Conservation (phyloP, 163 green algal genomes). For the Scenedesmus sp. region DNA sequence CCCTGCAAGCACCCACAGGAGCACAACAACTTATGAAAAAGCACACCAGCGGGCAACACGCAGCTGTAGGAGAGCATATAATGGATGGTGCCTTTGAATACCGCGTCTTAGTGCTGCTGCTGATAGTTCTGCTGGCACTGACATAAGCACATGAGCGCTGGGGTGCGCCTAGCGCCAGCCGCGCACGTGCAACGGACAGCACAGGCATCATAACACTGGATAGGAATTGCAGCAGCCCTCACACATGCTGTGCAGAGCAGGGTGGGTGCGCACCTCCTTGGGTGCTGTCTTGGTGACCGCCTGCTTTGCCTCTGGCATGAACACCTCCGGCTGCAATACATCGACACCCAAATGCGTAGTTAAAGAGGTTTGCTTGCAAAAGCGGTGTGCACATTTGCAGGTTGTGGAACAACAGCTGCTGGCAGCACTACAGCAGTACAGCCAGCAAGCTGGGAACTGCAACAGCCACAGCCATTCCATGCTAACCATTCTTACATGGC, state of each 20-base stretch:
- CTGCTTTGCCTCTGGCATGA: neutral
- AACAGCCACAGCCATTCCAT: slow-evolving; percentile 48
- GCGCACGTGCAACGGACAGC: neutral
- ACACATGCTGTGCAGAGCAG: neutral
- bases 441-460: slow-evolving; percentile 11
- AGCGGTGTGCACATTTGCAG: too few species aligned
- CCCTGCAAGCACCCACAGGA: slow-evolving; percentile 39
- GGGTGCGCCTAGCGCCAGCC: too few species aligned
- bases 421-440: slow-evolving; percentile 1
- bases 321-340: neutral
- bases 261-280: neutral
- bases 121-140: too few species aligned
- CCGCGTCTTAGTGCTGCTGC: too few species aligned
- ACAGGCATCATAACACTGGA: neutral
- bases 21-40: neutral
- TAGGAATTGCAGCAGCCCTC: neutral
- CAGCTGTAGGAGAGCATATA: too few species aligned
- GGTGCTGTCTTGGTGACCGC: neutral
- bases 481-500: neutral
- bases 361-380: too few species aligned
- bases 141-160: too few species aligned
- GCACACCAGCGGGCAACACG: too few species aligned
- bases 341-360: neutral
- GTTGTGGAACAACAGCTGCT: neutral
- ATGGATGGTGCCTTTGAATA: too few species aligned